These are phyloP conservation scores for Podaxis sp. DNA, from an alignment of 768 basidiomycete species.

Conservation along the genomic window DNA sequence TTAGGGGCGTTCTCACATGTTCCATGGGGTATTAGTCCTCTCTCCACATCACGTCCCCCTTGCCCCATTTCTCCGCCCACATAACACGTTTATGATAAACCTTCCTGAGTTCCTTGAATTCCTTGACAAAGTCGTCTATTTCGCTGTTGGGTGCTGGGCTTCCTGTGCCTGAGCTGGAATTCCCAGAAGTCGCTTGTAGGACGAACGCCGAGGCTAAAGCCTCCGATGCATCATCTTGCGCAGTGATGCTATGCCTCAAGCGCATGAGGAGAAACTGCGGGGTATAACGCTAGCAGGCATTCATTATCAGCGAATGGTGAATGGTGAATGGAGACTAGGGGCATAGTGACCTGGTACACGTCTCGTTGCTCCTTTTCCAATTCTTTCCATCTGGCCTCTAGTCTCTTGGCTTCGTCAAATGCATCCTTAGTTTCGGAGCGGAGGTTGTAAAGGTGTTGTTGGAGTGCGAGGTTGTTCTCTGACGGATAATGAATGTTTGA, in stretches of 20 bases:
- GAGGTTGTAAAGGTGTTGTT: constrained; percentile 73
- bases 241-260: constrained; percentile 82
- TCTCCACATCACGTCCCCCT: constrained; percentile 84
- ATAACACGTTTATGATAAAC: constrained; percentile 92
- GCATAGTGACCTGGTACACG: constrained; percentile 71
- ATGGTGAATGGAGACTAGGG: neutral
- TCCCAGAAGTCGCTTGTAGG: constrained; percentile 47
- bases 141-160: constrained; percentile 49
- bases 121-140: constrained; percentile 83
- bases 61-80: constrained; percentile 86
- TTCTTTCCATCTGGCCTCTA: constrained; percentile 84
- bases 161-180: constrained; percentile 32
- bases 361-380: constrained; percentile 87
- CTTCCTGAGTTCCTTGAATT: constrained; percentile 86
- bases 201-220: constrained; percentile 81
- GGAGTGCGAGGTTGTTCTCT: constrained; percentile 78
- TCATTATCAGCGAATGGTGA: neutral
- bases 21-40: constrained; percentile 46
- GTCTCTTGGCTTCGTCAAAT: constrained; percentile 80
- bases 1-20: neutral
- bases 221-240: constrained; percentile 90
- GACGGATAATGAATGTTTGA: constrained; percentile 10
- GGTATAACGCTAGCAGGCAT: constrained; percentile 64
- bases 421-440: constrained; percentile 83
- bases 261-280: constrained; percentile 89